Base-by-base conservation (phyloP, 2,329 filamentous ascomycete species). In the Stemphylium lycopersici region DNA sequence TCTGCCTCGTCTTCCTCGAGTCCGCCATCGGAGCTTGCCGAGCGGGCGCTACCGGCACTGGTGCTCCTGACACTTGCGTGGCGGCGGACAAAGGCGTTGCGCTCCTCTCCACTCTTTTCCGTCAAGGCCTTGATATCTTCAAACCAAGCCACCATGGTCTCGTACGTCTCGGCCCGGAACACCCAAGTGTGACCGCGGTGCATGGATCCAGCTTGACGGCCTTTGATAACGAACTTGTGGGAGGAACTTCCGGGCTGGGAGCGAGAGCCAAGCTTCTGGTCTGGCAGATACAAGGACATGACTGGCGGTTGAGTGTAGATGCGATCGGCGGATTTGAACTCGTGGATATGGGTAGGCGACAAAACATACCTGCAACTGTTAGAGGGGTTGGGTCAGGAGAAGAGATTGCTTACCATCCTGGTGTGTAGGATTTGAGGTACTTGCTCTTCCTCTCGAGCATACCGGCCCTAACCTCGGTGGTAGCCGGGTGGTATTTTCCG, bases 291-390 rank as follows among this genome's bases (percentile, higher is more conserved):
- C 51, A 99, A 82, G 37, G 95, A 98, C 93, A 99, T 97, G 72
- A 98, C 86, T 0, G 95, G 95, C 34, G 90, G 88, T 76, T 95
- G 91, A 55, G 85, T 83, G 66, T 83, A 82, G 59, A 88, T 89
- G 74, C 93, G 93, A 77, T 98, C 93, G 63, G 92, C 91, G n/a
- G 92, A 96, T 75, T 96, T 97, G 84, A 98, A 99, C 77, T 99
- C 95, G 79, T 99, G 95, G 18, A 99, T 84, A 77, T 99, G 95
- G 51, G 95, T 98, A 13, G 95, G 91, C 66, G 95, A 96, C 64
- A 99, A 81, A 42, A 98, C 92, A 76, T 97, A 97, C 91, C 90
- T 95, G 54, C 0, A 6, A 33, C 32, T 41, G 34, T 65, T 48
- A 68, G 64, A 41, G 10, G 31, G 4, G 3, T 13, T 22, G 24